Evolutionary conservation across 1,139 yeast species (phyloP).

Genomic region (Debaryomycetaceae sp.): DNA sequence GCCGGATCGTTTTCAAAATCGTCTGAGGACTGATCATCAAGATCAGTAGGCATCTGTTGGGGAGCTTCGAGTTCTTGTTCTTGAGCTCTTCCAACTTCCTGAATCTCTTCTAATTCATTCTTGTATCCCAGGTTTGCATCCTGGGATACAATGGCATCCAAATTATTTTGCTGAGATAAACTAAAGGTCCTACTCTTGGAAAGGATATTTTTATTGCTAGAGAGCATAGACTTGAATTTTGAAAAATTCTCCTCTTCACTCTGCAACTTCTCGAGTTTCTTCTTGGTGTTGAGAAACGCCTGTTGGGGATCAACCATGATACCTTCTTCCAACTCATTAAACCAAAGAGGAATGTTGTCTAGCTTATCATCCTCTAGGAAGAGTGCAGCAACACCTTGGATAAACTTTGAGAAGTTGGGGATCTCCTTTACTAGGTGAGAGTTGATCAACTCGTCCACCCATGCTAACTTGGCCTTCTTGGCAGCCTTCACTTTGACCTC

Average conservation of each 20-base stretch:
- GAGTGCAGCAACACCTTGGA: slow-evolving; percentile 86
- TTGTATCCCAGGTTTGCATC: neutral
- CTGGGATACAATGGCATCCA: neutral
- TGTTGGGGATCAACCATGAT: slow-evolving; percentile 73
- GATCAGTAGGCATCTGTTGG: neutral
- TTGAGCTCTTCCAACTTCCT: neutral
- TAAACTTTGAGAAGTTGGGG: slow-evolving; percentile 84
- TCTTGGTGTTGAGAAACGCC: slow-evolving; percentile 58
- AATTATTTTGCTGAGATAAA: neutral
- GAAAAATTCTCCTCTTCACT: slow-evolving; percentile 47
- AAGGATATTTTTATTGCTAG: slow-evolving; percentile 22
- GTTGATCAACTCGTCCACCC: slow-evolving; percentile 86
- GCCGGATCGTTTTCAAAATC: slow-evolving; percentile 33
- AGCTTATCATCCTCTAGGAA: slow-evolving; percentile 88
- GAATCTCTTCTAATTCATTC: neutral
- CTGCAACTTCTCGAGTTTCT: slow-evolving; percentile 36
- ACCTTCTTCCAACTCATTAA: slow-evolving; percentile 81
- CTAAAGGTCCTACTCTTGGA: neutral
- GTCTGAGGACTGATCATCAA: slow-evolving; percentile 29
- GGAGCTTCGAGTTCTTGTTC: neutral
- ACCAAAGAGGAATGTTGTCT: slow-evolving; percentile 92
- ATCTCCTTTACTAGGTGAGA: slow-evolving; percentile 86
- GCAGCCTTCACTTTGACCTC: slow-evolving; percentile 72
- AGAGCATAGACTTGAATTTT: slow-evolving; percentile 41
- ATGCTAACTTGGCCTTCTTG: slow-evolving; percentile 47